Conservation (phyloP, 2,329 filamentous ascomycete species). For the Fusarium decemcellulare region DNA sequence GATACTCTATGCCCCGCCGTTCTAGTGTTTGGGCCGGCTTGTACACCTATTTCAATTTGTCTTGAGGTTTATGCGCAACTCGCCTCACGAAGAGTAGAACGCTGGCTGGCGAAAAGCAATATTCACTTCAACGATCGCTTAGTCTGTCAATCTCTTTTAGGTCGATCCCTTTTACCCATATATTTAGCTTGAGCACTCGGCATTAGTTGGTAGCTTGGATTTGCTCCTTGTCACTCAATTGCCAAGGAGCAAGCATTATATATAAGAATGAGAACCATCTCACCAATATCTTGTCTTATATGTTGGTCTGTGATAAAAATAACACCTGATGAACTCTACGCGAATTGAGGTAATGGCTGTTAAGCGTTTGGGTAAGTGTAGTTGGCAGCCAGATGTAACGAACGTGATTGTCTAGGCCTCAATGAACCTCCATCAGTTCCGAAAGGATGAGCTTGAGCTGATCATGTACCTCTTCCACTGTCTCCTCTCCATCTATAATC, state of each 20-base stretch:
- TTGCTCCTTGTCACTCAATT: neutral
- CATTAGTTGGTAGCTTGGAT: neutral
- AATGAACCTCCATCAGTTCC: neutral
- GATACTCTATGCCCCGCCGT: neutral
- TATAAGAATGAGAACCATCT: neutral
- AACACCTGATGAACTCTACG: too few species aligned
- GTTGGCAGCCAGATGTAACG: too few species aligned
- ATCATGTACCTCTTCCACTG: neutral
- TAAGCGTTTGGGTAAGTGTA: too few species aligned
- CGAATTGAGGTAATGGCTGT: too few species aligned
- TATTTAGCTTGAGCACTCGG: conserved; percentile 11
- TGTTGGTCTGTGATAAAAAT: too few species aligned
- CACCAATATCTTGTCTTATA: neutral
- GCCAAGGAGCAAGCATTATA: neutral
- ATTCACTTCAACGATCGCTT: conserved; percentile 3
- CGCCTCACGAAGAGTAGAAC: neutral
- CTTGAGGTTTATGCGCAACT: neutral
- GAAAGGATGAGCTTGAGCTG: neutral
- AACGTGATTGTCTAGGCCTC: too few species aligned
- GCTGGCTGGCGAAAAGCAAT: neutral
- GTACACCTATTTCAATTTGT: neutral
- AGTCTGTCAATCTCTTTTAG: neutral
- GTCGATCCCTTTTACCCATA: conserved; percentile 2
- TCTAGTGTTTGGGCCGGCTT: neutral
- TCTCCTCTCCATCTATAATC: neutral